Base-by-base conservation (phyloP, 1,139 yeast genomes). In the Yamadazyma membranifaciens region DNA sequence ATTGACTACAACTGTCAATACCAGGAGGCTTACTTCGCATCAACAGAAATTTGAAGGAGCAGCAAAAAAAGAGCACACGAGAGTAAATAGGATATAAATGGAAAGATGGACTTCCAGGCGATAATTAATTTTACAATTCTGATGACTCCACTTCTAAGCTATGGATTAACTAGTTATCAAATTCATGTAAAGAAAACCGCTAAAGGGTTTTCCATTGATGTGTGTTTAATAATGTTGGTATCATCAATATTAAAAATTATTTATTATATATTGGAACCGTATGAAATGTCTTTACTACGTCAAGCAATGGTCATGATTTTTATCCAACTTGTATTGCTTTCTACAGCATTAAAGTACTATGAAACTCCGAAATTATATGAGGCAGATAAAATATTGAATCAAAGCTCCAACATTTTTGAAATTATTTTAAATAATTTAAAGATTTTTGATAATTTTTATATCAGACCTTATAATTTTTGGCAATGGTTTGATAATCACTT, bases 191-290 rank as follows among this genome's bases (percentile, higher is more conserved):
- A 78, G 33, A 69, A 80, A 55, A 75, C 89, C 1, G 78, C 92
- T 2, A 71, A 77, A 27, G 97, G 97, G 24, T 88, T 88, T 57
- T 83, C 94, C 6, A 70, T 88, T 16, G 97, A 89, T 60, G 85
- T 89, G 11, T 89, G 96, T 63, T 92, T 91, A 12, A 87, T 95
- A 9, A 88, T 89, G 96, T 61, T 89, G 45, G 72, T 87, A 51
- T 85, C 96, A 1, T 78, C 88, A 36, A 78, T 83, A 4, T 63
- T 88, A 33, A 72, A 95, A 47, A 81, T 89, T 15, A 78, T 81
- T 41, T 89, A 87, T 65, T 89, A 84, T 63, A 62, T 83, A 46
- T 81, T 88, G 39, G 76, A 83, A 34, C 96, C 96, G 0, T 89
- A 82, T 58, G 96, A 89, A 56, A 61, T 77, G 13, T 78, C 95